Conservation (phyloP, 1,284 basidiomycete species). For the Ganoderma resinaceum region DNA sequence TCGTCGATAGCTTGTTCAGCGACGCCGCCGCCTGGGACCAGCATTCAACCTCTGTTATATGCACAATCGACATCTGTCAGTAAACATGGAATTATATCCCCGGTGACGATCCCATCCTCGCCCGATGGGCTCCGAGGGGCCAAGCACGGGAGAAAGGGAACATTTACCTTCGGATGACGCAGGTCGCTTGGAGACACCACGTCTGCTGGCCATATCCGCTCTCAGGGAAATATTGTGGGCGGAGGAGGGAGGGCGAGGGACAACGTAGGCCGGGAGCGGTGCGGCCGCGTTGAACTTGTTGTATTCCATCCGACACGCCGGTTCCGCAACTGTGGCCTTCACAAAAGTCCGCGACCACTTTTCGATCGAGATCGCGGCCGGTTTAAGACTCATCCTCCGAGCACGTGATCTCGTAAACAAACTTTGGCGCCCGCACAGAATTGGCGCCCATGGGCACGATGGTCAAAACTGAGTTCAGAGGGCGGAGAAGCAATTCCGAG, state of each 20-base stretch:
- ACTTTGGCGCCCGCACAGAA: neutral
- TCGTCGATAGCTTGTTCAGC: slow-evolving; percentile 58
- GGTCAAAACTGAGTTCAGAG: neutral
- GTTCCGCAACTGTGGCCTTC: slow-evolving; percentile 29
- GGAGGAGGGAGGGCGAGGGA: slow-evolving; percentile 19
- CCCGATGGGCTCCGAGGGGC: slow-evolving; percentile 2
- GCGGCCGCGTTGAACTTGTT: slow-evolving; percentile 27
- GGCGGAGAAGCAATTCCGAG: neutral
- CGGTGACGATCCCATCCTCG: slow-evolving; percentile 4
- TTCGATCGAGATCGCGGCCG: slow-evolving; percentile 30
- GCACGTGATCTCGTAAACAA: slow-evolving; percentile 26
- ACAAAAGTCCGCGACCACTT: slow-evolving; percentile 31
- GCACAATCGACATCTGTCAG: neutral
- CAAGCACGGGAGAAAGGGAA: neutral
- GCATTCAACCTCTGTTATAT: slow-evolving; percentile 65
- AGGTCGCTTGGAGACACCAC: slow-evolving; percentile 57
- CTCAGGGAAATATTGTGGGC: slow-evolving; percentile 15
- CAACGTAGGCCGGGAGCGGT: slow-evolving; percentile 26
- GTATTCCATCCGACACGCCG: slow-evolving; percentile 33
- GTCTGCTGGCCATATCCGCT: slow-evolving; percentile 58
- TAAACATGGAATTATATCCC: slow-evolving; percentile 9
- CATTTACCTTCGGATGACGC: slow-evolving; percentile 63
- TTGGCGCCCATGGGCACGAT: neutral
- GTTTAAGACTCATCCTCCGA: neutral
- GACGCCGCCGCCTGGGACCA: slow-evolving; percentile 72